Conservation (phyloP, 257 asterid species). For the Lithospermum erythrorhizon region DNA sequence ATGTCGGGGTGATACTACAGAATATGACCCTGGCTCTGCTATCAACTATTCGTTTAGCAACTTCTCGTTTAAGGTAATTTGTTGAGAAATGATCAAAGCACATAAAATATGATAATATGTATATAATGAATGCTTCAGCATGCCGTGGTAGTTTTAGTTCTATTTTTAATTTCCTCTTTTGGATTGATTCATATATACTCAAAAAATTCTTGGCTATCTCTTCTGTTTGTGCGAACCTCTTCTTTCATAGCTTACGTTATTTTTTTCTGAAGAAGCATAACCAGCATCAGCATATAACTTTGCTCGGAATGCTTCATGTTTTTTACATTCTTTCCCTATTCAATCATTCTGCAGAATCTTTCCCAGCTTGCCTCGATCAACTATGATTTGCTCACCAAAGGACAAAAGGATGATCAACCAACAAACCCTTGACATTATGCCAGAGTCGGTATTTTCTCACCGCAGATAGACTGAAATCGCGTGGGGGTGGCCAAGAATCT, state of each 20-base stretch:
- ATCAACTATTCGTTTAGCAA: conserved; percentile 88
- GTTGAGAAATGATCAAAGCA: too few species aligned
- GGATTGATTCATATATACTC: neutral
- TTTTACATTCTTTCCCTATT: neutral
- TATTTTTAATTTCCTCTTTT: neutral
- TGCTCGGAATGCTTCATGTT: neutral
- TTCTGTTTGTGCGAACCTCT: too few species aligned
- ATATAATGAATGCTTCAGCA: too few species aligned
- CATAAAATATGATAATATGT: neutral
- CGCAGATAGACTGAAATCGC: conserved; percentile 3
- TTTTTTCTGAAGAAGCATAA: neutral
- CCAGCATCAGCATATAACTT: neutral
- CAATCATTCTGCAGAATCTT: conserved; percentile 48
- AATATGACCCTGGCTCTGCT: conserved; percentile 58
- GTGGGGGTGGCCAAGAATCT: conserved; percentile 7
- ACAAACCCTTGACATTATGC: conserved; percentile 27
- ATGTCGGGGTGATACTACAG: conserved; percentile 53
- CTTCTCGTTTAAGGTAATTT: conserved; percentile 82
- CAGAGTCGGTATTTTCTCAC: conserved; percentile 7
- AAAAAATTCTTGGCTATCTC: neutral
- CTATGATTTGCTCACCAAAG: conserved; percentile 81
- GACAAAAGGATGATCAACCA: conserved; percentile 70
- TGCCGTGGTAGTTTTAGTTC: too few species aligned
- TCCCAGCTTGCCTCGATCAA: conserved; percentile 96
- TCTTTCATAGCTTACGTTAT: too few species aligned